phyloP scores from a whole-genome alignment of 2,329 filamentous ascomycete species.

The Ceratocystis variospora region DNA sequence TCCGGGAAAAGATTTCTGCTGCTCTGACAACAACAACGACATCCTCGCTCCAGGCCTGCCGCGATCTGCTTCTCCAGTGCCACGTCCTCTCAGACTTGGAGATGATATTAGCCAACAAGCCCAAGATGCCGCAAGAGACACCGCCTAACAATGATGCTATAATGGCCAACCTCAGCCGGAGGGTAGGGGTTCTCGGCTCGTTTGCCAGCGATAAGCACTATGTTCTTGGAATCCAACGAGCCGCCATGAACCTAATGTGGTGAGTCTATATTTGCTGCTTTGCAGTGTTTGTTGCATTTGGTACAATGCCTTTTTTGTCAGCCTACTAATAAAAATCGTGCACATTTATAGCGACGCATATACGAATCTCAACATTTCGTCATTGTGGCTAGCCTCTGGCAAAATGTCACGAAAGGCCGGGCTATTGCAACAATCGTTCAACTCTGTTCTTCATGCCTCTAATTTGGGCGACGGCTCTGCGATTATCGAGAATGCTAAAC shows the following conservation, averaged over 20 bases:
- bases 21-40: conserved; percentile 66
- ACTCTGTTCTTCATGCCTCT: conserved; percentile 79
- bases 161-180: conserved; percentile 49
- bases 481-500: conserved; percentile 83
- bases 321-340: background rate
- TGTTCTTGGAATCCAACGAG: conserved; percentile 69
- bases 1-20: conserved; percentile 57
- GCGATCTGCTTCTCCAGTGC: conserved; percentile 71
- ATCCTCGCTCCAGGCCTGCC: conserved; percentile 67
- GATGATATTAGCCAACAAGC: conserved; percentile 42
- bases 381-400: conserved; percentile 73
- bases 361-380: conserved; percentile 59
- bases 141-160: conserved; percentile 21
- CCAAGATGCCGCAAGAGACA: background rate
- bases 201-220: conserved; percentile 92
- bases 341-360: conserved; percentile 14
- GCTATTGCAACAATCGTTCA: conserved; percentile 76
- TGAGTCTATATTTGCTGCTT: conserved; percentile 29
- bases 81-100: conserved; percentile 84
- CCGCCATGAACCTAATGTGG: conserved; percentile 68
- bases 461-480: conserved; percentile 73
- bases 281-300: background rate
- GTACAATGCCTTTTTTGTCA: background rate
- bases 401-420: conserved; percentile 75
- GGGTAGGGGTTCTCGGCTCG: conserved; percentile 79